phyloP scores from a whole-genome alignment of 768 basidiomycete genomes.

The Mycena indigotica region DNA sequence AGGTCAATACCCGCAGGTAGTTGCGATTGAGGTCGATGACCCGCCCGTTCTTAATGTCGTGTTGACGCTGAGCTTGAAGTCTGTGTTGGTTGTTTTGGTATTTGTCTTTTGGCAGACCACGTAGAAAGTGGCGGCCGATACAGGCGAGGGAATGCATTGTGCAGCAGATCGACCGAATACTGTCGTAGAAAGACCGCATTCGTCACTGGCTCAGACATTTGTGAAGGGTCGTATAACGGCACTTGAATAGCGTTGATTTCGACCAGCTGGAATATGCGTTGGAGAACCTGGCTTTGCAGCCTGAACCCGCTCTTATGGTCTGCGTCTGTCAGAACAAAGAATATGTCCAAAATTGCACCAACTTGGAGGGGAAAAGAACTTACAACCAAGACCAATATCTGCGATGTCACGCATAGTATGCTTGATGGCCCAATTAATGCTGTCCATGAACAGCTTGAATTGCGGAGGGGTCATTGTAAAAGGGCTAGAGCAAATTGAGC shows the following conservation, averaged over 20 bases:
- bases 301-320: constrained; percentile 99
- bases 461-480: constrained; percentile 85
- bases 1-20: too few relatives aligned
- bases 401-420: constrained; percentile 99
- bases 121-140: too few relatives aligned
- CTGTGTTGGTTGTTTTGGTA: too few relatives aligned
- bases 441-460: constrained; percentile 98
- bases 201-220: constrained; percentile 68
- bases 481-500: constrained; percentile 53
- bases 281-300: constrained; percentile 88
- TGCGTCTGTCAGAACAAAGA: constrained; percentile 96
- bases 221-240: constrained; percentile 81
- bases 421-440: constrained; percentile 99
- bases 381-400: constrained; percentile 83
- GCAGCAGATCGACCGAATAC: constrained; percentile 84
- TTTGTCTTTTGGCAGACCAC: too few relatives aligned
- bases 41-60: too few relatives aligned
- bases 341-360: constrained; percentile 94
- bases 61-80: too few relatives aligned
- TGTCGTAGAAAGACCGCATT: constrained; percentile 82
- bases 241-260: constrained; percentile 78
- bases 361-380: constrained; percentile 45
- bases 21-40: too few relatives aligned
- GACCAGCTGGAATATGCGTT: constrained; percentile 90
- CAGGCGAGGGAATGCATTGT: constrained; percentile 90